Evolutionary conservation across 73 alveolate genomes (phyloP), one percentile per base, ranked within the genome.

Genomic region (Symbiodinium pilosum): DNA sequence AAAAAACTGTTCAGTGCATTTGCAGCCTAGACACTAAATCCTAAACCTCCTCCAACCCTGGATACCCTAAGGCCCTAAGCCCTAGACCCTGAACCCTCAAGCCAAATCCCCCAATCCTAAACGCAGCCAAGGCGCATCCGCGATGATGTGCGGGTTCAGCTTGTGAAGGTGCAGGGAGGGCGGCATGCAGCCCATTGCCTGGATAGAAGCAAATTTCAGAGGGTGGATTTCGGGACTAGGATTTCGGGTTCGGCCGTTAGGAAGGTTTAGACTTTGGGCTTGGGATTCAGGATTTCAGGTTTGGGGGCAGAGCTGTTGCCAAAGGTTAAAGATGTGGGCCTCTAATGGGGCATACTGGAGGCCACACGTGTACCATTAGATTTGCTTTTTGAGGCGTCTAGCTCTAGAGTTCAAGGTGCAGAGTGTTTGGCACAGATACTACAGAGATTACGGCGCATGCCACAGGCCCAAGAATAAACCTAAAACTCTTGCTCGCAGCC

Each of bases 111-210:
- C 12, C 21, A 51, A 51, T 24, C 68, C 68, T 51, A 2, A 54
- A 54, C 84, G n/a, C 51, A 26, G 83, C 56, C 73, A n/a, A 34
- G 36, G 26, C 39, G 81, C 97, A 1, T 64, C 52, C n/a, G 87
- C 75, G 36, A 91, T 43, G 39, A 91, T 69, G 81, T 91, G 97
- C 54, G 97, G 97, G 77, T 91, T 91, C 81, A 91, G 47, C 77
- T 91, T 91, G 88, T 91, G 97, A 75, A 91, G 40, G 77, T 91
- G 97, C 51, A 91, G 87, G 21, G 97, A 91, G 26, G 97, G 97
- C 4, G 97, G 97, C 97, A 91, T 91, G 87, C 97, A 91, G 41
- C 97, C 97, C 97, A 91, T 91, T n/a, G 97, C 97, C 97, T 91
- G 39, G 7, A 3, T n/a, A n/a, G n/a, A n/a, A n/a, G n/a, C n/a